Evolutionary conservation across 805 yeast species (phyloP).

Genomic region (Vanderwaltozyma polyspora): DNA sequence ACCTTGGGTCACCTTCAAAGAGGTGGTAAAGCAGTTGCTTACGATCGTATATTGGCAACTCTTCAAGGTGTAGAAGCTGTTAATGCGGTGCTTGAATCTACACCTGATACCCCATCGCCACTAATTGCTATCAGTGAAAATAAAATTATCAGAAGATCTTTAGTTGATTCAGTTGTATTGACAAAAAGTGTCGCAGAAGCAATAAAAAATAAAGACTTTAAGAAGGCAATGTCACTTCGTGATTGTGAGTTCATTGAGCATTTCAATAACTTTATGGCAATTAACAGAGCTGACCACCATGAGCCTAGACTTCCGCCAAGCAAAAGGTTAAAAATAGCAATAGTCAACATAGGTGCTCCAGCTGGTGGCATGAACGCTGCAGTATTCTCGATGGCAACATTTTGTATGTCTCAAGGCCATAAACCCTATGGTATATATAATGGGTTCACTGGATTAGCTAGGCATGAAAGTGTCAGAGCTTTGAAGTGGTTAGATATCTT

Average conservation of each 20-base stretch:
- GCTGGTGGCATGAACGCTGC: constrained; percentile 72
- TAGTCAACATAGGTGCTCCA: constrained; percentile 71
- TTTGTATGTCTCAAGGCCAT: constrained; percentile 68
- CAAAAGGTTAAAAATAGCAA: constrained; percentile 51
- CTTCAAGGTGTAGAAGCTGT: constrained; percentile 78
- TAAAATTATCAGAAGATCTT: constrained; percentile 53
- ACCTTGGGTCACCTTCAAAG: constrained; percentile 74
- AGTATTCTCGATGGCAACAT: constrained; percentile 62
- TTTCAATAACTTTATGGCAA: constrained; percentile 49
- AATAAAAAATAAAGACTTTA: constrained; percentile 54
- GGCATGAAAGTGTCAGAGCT: constrained; percentile 49
- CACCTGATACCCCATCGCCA: constrained; percentile 68
- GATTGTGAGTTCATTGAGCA: constrained; percentile 63
- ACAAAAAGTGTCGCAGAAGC: constrained; percentile 67
- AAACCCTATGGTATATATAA: constrained; percentile 58
- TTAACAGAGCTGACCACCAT: constrained; percentile 56
- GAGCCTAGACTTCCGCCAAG: constrained; percentile 46
- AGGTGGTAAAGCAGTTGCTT: constrained; percentile 75
- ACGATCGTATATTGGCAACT: constrained; percentile 61
- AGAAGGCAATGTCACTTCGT: constrained; percentile 57
- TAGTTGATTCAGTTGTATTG: constrained; percentile 61
- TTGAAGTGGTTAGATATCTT: constrained; percentile 60
- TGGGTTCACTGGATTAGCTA: constrained; percentile 61
- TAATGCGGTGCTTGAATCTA: constrained; percentile 54
- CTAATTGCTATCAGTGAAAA: constrained; percentile 66